Conservation (phyloP, 2,329 filamentous ascomycete genomes). For the Monosporascus cannonballus region DNA sequence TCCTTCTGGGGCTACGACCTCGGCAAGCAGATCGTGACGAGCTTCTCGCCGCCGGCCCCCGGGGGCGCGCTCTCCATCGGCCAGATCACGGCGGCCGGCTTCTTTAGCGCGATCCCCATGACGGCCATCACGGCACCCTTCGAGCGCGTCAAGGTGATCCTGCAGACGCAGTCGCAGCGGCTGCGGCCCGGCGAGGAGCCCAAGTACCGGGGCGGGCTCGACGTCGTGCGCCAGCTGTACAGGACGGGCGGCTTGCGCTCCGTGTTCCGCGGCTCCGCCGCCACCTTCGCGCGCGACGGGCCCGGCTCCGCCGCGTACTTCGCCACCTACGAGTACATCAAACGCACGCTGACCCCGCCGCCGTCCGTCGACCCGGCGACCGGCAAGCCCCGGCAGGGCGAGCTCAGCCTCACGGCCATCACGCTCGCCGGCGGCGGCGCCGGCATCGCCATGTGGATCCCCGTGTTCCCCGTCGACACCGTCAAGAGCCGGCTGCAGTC, state of each 20-base stretch:
- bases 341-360: slow-evolving; percentile 75
- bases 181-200: slow-evolving; percentile 87
- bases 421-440: slow-evolving; percentile 83
- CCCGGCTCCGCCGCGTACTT: slow-evolving; percentile 95
- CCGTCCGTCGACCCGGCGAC: slow-evolving; percentile 73
- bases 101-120: slow-evolving; percentile 97
- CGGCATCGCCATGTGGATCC: slow-evolving; percentile 98
- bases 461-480: slow-evolving; percentile 95
- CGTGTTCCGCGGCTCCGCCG: slow-evolving; percentile 85
- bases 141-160: slow-evolving; percentile 96
- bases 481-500: slow-evolving; percentile 93
- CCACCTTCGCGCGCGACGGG: slow-evolving; percentile 89
- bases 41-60: slow-evolving; percentile 57
- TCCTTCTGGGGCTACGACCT: slow-evolving; percentile 87
- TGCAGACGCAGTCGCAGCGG: slow-evolving; percentile 90
- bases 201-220: slow-evolving; percentile 77
- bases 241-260: slow-evolving; percentile 81
- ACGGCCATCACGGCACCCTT: slow-evolving; percentile 98
- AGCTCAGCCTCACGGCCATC: slow-evolving; percentile 76
- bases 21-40: slow-evolving; percentile 80
- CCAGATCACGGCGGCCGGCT: slow-evolving; percentile 86
- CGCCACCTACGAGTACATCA: slow-evolving; percentile 93
- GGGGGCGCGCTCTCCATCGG: slow-evolving; percentile 70
- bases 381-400: slow-evolving; percentile 61
- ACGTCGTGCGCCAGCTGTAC: slow-evolving; percentile 93